Percentiles rank a stretch among this genome's conserved stretches.
These are phyloP conservation scores for Russula emetica DNA, from an alignment of 768 basidiomycete genomes.

Conservation along the genomic window DNA sequence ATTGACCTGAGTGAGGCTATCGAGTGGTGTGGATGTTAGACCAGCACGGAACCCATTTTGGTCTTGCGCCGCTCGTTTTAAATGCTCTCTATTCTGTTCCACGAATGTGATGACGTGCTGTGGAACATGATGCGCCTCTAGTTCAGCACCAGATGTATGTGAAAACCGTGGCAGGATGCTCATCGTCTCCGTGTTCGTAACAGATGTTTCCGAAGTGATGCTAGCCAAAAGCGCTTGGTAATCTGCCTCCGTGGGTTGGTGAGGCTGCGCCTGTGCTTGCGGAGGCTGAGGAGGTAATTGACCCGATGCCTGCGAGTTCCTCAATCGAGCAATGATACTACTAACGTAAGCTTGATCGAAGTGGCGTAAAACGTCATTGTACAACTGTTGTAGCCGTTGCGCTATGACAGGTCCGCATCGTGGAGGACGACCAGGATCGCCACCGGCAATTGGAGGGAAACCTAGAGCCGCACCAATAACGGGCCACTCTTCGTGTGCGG, in stretches of 20 bases:
- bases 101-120: conserved; percentile 15
- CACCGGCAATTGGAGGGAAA: conserved; percentile 2
- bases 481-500: conserved; percentile 19
- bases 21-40: conserved; percentile 13
- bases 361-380: conserved; percentile 4
- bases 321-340: conserved; percentile 1
- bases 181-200: conserved; percentile 8
- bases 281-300: conserved; percentile 3
- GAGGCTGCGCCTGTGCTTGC: conserved; percentile 10
- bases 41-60: conserved; percentile 23
- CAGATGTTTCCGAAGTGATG: conserved; percentile 4
- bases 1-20: conserved; percentile 16
- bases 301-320: not conserved
- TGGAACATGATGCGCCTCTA: conserved; percentile 21
- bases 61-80: conserved; percentile 20
- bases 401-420: conserved; percentile 12
- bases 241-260: conserved; percentile 21
- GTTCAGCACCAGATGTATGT: conserved; percentile 19
- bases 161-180: conserved; percentile 24
- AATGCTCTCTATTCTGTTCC: conserved; percentile 17
- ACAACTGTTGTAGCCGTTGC: conserved; percentile 13
- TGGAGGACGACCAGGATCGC: conserved; percentile 1
- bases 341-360: conserved; percentile 18
- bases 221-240: conserved; percentile 17
- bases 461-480: conserved; percentile 11